Evolutionary conservation across 2,329 filamentous ascomycete species (phyloP), one percentile per base, ranked within the genome.

Genomic region (Dactylonectria macrodidyma): DNA sequence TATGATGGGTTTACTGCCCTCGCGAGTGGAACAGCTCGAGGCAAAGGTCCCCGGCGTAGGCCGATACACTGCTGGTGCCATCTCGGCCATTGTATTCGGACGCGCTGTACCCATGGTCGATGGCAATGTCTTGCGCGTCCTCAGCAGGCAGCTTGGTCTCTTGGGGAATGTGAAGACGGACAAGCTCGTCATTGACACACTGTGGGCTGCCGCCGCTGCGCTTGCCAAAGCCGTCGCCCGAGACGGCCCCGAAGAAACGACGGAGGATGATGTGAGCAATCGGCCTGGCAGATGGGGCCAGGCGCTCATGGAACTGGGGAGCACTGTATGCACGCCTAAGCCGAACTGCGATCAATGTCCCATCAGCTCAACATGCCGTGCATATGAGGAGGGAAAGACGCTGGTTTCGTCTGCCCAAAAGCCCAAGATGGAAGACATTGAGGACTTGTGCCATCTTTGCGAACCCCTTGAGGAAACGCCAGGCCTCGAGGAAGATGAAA

Each of bases 271-370:
- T 6, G 74, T 75, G 14, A 90, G 85, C 61, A 84, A 87, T 59
- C 77, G 86, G 24, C 89, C 89, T 0, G 89, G 89, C 0, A 78
- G 85, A 67, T 91, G 89, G 89, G 90, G 90, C 0, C 89, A 91
- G 74, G 89, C 87, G 1, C 78, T 91, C 30, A 91, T 91, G 89
- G 89, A 91, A 73, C 81, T 91, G 4, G 89, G 89, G 3, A 90
- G 88, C 69, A 91, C 89, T 0, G 76, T 91, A 2, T 91, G 89
- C 71, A 85, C 84, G 7, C 89, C 89, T 0, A 87, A 87, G 70
- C 89, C 89, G 1, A 85, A 87, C 58, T 91, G 89, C 70, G 77
- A 77, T 2, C 73, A 73, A 1, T 89, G 88, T 62, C 88, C 88
- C 1, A 81, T 89, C 54, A 85, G 79, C 0, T 76, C 78, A 2